Evolutionary conservation across 176 grass and related monocot species (phyloP).

Genomic region (Oryza glumipatula): DNA sequence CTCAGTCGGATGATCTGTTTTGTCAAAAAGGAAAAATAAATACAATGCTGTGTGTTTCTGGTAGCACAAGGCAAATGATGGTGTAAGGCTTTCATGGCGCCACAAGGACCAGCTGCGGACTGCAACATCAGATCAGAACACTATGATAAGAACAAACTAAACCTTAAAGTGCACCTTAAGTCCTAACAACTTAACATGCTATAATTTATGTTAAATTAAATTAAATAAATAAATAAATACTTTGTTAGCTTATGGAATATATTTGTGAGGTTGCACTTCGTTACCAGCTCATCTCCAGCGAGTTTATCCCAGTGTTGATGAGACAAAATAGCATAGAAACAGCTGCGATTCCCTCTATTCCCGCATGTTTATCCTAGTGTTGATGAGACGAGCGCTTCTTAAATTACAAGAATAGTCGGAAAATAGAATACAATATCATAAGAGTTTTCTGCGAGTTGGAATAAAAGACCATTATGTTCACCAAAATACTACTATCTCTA

Average conservation of each 20-base stretch:
- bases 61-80: not conserved
- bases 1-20: not conserved
- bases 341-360: no score
- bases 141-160: not conserved
- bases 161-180: conserved; percentile 18
- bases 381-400: no score
- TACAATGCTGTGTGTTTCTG: not conserved
- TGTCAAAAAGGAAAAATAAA: not conserved
- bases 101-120: not conserved
- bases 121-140: not conserved
- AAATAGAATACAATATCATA: no score
- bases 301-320: no score
- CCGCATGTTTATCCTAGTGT: no score
- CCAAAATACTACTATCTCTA: no score
- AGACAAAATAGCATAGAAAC: no score
- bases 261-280: not conserved
- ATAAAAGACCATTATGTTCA: no score
- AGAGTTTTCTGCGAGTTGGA: no score
- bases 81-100: not conserved
- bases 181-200: not conserved
- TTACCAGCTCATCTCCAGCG: not conserved
- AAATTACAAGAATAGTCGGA: no score
- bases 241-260: not conserved
- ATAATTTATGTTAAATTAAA: not conserved
- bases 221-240: not conserved